A percentile compares a stretch with the other conserved stretches of the same genome.
Conservation (phyloP, 768 basidiomycete genomes). For the Mycena latifolia region DNA sequence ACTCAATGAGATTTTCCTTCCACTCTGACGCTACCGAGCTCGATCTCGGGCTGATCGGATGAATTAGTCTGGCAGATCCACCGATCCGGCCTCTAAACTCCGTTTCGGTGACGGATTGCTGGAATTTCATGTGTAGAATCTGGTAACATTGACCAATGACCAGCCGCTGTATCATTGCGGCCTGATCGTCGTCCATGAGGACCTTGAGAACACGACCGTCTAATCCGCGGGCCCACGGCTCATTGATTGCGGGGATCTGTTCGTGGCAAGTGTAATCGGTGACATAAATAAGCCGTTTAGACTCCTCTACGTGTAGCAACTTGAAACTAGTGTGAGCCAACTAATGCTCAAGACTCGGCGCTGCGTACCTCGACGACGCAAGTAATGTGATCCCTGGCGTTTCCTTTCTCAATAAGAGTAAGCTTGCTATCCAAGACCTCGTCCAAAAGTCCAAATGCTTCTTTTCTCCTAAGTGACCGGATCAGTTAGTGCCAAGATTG, state of each 20-base stretch:
- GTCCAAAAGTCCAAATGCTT: slow-evolving; percentile 37
- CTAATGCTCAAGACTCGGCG: not conserved
- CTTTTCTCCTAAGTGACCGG: slow-evolving; percentile 50
- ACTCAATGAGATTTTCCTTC: slow-evolving; percentile 55
- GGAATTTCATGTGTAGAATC: slow-evolving; percentile 67
- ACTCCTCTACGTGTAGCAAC: slow-evolving; percentile 59
- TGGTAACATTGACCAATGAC: slow-evolving; percentile 56
- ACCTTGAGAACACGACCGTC: slow-evolving; percentile 66
- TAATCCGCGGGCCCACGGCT: slow-evolving; percentile 59
- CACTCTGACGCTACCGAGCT: slow-evolving; percentile 52
- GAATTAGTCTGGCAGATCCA: slow-evolving; percentile 58
- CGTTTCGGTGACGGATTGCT: slow-evolving; percentile 37
- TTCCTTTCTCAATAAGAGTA: slow-evolving; percentile 60
- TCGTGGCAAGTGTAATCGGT: slow-evolving; percentile 75
- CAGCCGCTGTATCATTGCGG: slow-evolving; percentile 51
- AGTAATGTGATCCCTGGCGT: slow-evolving; percentile 58
- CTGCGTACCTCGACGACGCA: slow-evolving; percentile 69
- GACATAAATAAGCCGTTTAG: slow-evolving; percentile 59
- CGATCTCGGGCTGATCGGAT: slow-evolving; percentile 53
- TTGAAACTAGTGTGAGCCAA: slow-evolving; percentile 38
- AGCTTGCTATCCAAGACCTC: slow-evolving; percentile 52
- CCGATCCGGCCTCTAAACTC: slow-evolving; percentile 60
- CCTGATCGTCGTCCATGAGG: slow-evolving; percentile 62
- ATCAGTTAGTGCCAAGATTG: slow-evolving; percentile 7
- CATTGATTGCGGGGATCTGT: slow-evolving; percentile 49